phyloP scores from a whole-genome alignment of 2,329 filamentous ascomycete genomes.

The Epichloe scottii region DNA sequence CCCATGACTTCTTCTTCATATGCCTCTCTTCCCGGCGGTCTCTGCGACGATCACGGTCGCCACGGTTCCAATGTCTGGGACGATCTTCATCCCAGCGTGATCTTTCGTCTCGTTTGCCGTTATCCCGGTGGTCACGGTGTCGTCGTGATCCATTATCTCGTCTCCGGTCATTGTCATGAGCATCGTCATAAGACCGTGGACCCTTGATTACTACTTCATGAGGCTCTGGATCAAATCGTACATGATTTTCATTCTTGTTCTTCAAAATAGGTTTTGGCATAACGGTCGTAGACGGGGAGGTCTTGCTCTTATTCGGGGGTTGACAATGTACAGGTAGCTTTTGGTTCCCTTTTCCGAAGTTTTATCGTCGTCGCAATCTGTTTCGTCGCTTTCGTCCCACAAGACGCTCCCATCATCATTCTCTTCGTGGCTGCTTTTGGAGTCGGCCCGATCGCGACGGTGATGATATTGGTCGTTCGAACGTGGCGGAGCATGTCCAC shows the following conservation, averaged over 20 bases:
- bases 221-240: conserved; percentile 38
- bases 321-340: conserved; percentile 25
- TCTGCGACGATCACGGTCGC: conserved; percentile 24
- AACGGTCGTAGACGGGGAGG: conserved; percentile 23
- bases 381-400: conserved; percentile 19
- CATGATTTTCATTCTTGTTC: conserved; percentile 45
- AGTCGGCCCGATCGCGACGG: conserved; percentile 15
- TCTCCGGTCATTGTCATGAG: conserved; percentile 15
- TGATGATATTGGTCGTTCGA: conserved; percentile 5
- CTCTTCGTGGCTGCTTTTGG: conserved; percentile 22
- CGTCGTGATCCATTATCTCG: conserved; percentile 11
- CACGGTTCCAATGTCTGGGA: conserved; percentile 25
- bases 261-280: conserved; percentile 48
- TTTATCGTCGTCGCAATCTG: conserved; percentile 22
- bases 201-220: conserved; percentile 27
- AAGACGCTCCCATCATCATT: conserved; percentile 19
- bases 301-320: conserved; percentile 21
- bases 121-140: conserved; percentile 16
- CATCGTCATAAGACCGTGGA: conserved; percentile 18
- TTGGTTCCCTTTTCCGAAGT: conserved; percentile 18
- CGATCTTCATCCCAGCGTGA: conserved; percentile 14
- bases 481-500: conserved; percentile 5
- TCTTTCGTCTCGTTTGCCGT: conserved; percentile 11
- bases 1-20: conserved; percentile 33
- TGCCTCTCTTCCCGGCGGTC: conserved; percentile 25